Percentiles rank a stretch among this genome's conserved stretches.
Evolutionary conservation across 1,284 basidiomycete genomes (phyloP).

Genomic region (Porogramme epimiltina): DNA sequence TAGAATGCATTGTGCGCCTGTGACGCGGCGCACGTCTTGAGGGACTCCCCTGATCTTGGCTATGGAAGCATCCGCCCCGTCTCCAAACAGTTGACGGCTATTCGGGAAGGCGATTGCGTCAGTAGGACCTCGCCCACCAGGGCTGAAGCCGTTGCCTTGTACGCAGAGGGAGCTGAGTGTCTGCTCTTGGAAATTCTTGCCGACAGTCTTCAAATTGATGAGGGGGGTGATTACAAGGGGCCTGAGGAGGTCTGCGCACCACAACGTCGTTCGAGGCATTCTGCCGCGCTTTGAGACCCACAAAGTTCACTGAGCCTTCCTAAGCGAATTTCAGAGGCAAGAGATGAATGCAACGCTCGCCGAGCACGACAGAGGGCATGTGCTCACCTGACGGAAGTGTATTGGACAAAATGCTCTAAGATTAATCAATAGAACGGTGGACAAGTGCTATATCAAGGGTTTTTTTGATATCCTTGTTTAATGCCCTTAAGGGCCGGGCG

Average conservation of each 20-base stretch:
- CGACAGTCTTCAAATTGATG: conserved; percentile 43
- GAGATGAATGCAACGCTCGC: too few relatives aligned
- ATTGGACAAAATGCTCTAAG: too few relatives aligned
- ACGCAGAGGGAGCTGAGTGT: conserved; percentile 46
- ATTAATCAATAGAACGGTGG: too few relatives aligned
- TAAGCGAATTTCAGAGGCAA: too few relatives aligned
- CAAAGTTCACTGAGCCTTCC: too few relatives aligned
- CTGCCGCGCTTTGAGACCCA: too few relatives aligned
- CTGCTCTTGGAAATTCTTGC: conserved; percentile 52
- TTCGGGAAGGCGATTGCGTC: conserved; percentile 46
- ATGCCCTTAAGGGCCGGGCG: too few relatives aligned
- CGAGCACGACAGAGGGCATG: too few relatives aligned
- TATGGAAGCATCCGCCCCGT: conserved; percentile 32
- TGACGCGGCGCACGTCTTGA: conserved; percentile 41
- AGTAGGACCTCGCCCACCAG: conserved; percentile 27
- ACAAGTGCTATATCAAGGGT: too few relatives aligned
- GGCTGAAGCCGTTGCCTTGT: conserved; percentile 34
- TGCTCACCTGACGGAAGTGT: too few relatives aligned
- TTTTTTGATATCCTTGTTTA: too few relatives aligned
- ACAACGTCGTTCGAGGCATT: too few relatives aligned
- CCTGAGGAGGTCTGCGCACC: conserved; percentile 38
- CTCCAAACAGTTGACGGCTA: conserved; percentile 45
- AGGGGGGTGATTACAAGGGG: conserved; percentile 41
- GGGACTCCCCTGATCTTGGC: conserved; percentile 36
- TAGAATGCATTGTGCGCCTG: conserved; percentile 41